Evolutionary conservation across 2,329 filamentous ascomycete species (phyloP).

Genomic region (Pseudogymnoascus sp.): DNA sequence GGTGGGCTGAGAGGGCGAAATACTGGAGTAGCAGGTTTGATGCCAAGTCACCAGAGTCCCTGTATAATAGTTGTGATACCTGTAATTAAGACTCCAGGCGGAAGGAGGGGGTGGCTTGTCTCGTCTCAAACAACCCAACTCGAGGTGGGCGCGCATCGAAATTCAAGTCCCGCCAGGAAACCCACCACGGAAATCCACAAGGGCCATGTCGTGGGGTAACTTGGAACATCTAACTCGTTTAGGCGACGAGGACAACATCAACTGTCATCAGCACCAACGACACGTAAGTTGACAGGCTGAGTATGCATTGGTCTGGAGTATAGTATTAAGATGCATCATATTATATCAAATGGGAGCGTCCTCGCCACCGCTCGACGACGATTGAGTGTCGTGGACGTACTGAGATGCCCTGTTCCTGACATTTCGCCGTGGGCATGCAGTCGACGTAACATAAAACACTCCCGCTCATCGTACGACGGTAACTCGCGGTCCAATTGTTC

Average conservation of each 20-base stretch:
- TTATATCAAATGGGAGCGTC: not conserved
- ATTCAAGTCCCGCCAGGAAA: not conserved
- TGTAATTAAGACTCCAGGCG: constrained; percentile 7
- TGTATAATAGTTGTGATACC: constrained; percentile 9
- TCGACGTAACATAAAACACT: not conserved
- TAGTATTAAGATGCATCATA: constrained; percentile 5
- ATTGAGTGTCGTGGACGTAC: not conserved
- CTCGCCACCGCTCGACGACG: not conserved
- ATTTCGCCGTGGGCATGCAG: not conserved
- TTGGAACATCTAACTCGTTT: constrained; percentile 5
- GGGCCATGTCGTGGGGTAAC: not conserved
- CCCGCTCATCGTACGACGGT: not conserved
- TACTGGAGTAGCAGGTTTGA: constrained; percentile 6
- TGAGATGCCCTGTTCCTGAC: not conserved
- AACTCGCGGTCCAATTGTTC: not conserved
- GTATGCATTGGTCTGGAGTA: not conserved
- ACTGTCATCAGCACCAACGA: not conserved
- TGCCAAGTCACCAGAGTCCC: not conserved
- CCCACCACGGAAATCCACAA: not conserved
- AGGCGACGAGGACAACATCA: not conserved
- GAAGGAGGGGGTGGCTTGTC: constrained; percentile 9
- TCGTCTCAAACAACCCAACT: constrained; percentile 7
- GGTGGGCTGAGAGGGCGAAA: not conserved
- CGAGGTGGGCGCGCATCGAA: not conserved
- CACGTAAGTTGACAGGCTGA: not conserved